Conservation (phyloP, 2,329 filamentous ascomycete genomes). For the Cladosporium sp. region DNA sequence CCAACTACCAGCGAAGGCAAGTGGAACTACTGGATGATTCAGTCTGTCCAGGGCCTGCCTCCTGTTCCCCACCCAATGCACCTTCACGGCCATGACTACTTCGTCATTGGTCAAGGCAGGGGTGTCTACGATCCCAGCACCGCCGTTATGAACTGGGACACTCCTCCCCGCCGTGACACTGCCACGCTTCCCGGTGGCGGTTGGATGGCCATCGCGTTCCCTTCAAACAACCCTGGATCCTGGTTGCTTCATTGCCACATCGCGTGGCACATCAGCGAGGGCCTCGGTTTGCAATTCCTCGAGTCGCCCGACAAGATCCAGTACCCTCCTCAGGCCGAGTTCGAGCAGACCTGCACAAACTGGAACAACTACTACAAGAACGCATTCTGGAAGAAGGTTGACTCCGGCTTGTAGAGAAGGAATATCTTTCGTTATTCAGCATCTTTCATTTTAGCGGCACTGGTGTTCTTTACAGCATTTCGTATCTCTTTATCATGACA, state of each 20-base stretch:
- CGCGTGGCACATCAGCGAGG: constrained; percentile 26
- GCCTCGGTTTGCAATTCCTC: constrained; percentile 26
- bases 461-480: background rate
- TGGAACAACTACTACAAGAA: constrained; percentile 20
- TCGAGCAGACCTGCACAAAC: constrained; percentile 20
- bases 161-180: constrained; percentile 46
- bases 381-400: constrained; percentile 22
- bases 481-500: background rate
- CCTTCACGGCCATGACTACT: constrained; percentile 45
- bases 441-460: background rate
- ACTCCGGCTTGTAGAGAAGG: constrained; percentile 22
- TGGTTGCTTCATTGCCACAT: constrained; percentile 34
- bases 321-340: constrained; percentile 14
- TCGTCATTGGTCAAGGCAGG: constrained; percentile 25
- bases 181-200: constrained; percentile 42
- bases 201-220: constrained; percentile 47
- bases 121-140: constrained; percentile 27
- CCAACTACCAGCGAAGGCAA: constrained; percentile 32
- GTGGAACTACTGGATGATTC: constrained; percentile 49
- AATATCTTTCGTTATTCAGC: background rate
- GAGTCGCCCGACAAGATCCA: constrained; percentile 20
- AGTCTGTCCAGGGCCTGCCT: constrained; percentile 34
- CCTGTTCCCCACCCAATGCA: constrained; percentile 38
- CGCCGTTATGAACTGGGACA: constrained; percentile 31
- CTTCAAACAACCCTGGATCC: constrained; percentile 51